phyloP scores from a whole-genome alignment of 2,329 filamentous ascomycete species.

The Colletotrichum lentis region DNA sequence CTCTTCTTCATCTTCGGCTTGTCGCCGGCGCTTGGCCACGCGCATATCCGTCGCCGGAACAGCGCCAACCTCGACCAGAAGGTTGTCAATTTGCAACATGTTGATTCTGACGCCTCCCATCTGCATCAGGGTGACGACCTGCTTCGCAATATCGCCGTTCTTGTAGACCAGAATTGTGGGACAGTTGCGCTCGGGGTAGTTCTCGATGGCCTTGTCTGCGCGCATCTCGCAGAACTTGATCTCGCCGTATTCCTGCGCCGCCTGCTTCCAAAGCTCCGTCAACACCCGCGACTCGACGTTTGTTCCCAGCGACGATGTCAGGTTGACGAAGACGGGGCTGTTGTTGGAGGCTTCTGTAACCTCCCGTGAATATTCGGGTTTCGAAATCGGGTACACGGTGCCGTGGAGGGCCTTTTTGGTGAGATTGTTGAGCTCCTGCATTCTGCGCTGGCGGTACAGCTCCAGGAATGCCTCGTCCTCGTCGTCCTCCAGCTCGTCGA shows the following conservation, averaged over 20 bases:
- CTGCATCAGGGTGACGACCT: constrained; percentile 87
- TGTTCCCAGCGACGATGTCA: constrained; percentile 78
- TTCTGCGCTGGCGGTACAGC: constrained; percentile 84
- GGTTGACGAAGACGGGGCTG: constrained; percentile 75
- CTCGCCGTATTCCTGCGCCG: constrained; percentile 87
- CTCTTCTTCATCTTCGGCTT: constrained; percentile 68
- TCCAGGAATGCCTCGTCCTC: constrained; percentile 94
- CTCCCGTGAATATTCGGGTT: constrained; percentile 89
- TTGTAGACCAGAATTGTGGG: constrained; percentile 93
- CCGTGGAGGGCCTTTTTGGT: constrained; percentile 83
- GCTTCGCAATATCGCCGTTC: constrained; percentile 89
- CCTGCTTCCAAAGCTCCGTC: constrained; percentile 83
- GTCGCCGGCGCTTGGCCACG: constrained; percentile 68
- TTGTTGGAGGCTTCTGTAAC: constrained; percentile 89
- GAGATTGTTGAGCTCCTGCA: constrained; percentile 80
- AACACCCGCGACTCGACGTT: constrained; percentile 88
- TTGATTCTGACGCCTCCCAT: constrained; percentile 76
- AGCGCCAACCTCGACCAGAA: constrained; percentile 84
- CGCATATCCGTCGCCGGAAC: constrained; percentile 81
- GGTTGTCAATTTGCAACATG: constrained; percentile 78
- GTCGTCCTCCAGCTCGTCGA: constrained; percentile 92
- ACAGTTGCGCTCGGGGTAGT: constrained; percentile 93
- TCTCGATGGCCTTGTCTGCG: constrained; percentile 92
- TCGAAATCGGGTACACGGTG: constrained; percentile 90
- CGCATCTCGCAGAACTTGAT: constrained; percentile 98